Evolutionary conservation across 2,329 filamentous ascomycete species (phyloP), one percentile per base, ranked within the genome.

Genomic region (Blastomyces silverae): DNA sequence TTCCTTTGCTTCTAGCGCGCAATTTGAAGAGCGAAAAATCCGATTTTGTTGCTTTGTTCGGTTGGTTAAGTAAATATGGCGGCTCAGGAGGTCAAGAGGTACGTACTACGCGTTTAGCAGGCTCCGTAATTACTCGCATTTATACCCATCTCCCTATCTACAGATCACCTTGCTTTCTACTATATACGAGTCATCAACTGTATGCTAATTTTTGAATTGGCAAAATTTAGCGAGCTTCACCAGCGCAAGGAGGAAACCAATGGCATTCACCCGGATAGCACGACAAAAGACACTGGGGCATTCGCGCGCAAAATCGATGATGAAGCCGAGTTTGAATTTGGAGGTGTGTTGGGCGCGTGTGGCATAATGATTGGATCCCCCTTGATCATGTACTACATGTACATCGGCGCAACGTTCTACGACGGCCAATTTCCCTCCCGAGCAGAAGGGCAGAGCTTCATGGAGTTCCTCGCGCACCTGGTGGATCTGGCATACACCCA

Each of bases 311-410:
- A 71, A 65, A 10, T 22, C 17, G 62, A 63, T 34, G 48, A 56
- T 25, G 31, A 63, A n/a, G 15, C 34, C 17, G 55, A 65, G 67
- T 97, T 97, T 74, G 92, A 92, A 69, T 97, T 97, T 73, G 92
- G 92, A 69, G 94, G 93, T 66, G 87, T 90, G 1, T 74, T 84
- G n/a, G 93, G 93, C 63, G 89, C 92, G 53, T 79, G 84, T 17
- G 81, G 84, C 69, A 91, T 97, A 85, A 97, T 97, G 91, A 83
- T 91, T 66, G 86, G 89, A 59, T 99, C 97, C 78, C 93, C 94
- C 15, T 67, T 88, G 52, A 84, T 99, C 71, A 97, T 97, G 93
- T 97, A 91, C 85, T 97, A 96, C 80, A 96, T 97, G 92, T 97
- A 92, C 91, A 87, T 96, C 76, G 93, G 93, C 60, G 89, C 92